Percentiles rank a stretch among this genome's conserved stretches.
phyloP scores from a whole-genome alignment of 768 basidiomycete genomes.

The Collybia nuda region DNA sequence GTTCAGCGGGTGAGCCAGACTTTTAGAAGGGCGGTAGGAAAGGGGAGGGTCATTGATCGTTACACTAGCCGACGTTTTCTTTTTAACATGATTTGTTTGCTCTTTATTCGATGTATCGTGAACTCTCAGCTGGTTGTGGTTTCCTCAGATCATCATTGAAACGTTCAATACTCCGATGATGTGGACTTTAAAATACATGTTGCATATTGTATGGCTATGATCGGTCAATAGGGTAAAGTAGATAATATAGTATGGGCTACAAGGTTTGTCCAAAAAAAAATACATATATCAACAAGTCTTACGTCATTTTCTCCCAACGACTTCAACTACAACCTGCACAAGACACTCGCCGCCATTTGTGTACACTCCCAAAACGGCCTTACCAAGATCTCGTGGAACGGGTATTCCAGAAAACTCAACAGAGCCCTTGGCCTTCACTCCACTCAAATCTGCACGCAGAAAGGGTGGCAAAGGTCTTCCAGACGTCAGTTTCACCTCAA shows the following conservation, averaged over 20 bases:
- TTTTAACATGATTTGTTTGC: conserved; percentile 12
- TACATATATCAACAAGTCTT: neutral
- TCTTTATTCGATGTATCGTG: conserved; percentile 9
- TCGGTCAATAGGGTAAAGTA: conserved; percentile 5
- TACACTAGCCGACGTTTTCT: conserved; percentile 12
- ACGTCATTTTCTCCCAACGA: conserved; percentile 30
- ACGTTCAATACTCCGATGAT: too few relatives aligned
- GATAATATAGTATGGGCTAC: conserved; percentile 1
- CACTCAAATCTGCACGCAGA: conserved; percentile 50
- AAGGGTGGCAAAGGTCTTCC: conserved; percentile 57
- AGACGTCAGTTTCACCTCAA: conserved; percentile 46
- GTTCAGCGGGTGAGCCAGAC: conserved; percentile 1
- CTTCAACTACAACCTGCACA: conserved; percentile 56
- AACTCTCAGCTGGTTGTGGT: neutral
- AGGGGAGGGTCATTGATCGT: conserved; percentile 7
- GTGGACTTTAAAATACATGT: conserved; percentile 10
- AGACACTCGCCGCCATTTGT: conserved; percentile 49
- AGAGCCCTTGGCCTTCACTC: conserved; percentile 40
- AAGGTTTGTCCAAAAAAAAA: neutral
- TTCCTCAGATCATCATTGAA: too few relatives aligned
- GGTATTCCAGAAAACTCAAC: conserved; percentile 62
- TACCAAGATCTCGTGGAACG: conserved; percentile 47
- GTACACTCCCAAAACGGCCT: conserved; percentile 56
- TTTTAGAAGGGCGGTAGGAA: conserved; percentile 11
- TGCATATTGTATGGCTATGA: conserved; percentile 13